phyloP scores from a whole-genome alignment of 352 stramenopile genomes.

The Phytophthora hybrid region DNA sequence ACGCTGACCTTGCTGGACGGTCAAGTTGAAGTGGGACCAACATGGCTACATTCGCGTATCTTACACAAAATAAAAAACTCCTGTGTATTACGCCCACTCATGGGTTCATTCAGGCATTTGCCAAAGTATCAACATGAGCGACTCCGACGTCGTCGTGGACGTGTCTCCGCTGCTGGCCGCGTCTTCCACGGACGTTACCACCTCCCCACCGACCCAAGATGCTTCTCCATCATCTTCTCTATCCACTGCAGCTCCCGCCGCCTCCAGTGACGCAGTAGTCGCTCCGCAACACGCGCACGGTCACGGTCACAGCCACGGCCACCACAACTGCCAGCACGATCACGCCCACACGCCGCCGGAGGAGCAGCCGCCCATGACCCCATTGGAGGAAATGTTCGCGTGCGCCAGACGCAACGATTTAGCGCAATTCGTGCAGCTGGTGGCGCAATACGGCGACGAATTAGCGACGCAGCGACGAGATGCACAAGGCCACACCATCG shows the following conservation, averaged over 20 bases:
- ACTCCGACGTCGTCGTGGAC: slow-evolving; percentile 36
- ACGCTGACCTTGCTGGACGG: slow-evolving; percentile 25
- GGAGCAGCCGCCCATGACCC: slow-evolving; percentile 39
- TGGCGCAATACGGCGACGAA: slow-evolving; percentile 49
- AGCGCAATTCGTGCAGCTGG: slow-evolving; percentile 57
- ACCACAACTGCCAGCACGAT: slow-evolving; percentile 33
- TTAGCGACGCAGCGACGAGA: slow-evolving; percentile 54
- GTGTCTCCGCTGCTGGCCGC: slow-evolving; percentile 24
- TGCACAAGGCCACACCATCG: slow-evolving; percentile 71
- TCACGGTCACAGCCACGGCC: slow-evolving; percentile 14
- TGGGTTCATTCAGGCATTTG: slow-evolving; percentile 15
- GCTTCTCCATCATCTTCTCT: slow-evolving; percentile 10
- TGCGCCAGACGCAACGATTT: slow-evolving; percentile 74
- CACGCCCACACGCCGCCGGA: slow-evolving; percentile 9
- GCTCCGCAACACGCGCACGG: slow-evolving; percentile 16
- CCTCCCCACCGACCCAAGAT: neutral
- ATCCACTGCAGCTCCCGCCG: slow-evolving; percentile 1
- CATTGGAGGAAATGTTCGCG: slow-evolving; percentile 70
- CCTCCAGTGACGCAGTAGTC: slow-evolving; percentile 5
- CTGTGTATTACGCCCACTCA: slow-evolving; percentile 8
- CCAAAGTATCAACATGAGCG: slow-evolving; percentile 24
- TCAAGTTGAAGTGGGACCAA: slow-evolving; percentile 2
- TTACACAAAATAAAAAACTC: neutral
- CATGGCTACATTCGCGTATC: slow-evolving; percentile 9
- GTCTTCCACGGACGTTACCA: neutral